Evolutionary conservation across 768 basidiomycete genomes (phyloP).

Genomic region (Cystoderma amianthinum): DNA sequence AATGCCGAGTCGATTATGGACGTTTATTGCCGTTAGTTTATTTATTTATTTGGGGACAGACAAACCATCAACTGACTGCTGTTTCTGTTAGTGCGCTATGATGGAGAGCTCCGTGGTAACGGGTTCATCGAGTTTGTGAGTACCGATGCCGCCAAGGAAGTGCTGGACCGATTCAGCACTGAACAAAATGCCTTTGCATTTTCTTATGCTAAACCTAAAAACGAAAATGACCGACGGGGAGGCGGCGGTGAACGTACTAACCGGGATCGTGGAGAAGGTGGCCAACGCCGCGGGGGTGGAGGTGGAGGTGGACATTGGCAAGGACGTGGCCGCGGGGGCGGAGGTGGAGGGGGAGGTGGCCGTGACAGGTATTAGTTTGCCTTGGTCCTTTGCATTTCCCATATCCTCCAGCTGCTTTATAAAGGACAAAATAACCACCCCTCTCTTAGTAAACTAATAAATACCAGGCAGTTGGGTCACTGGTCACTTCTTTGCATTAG

Average conservation of each 20-base stretch:
- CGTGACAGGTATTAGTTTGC: neutral
- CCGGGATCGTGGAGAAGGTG: too few species aligned
- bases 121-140: conserved; percentile 51
- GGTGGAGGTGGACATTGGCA: conserved; percentile 1
- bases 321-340: conserved; percentile 1
- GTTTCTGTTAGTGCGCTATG: conserved; percentile 23
- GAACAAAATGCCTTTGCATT: too few species aligned
- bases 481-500: too few species aligned
- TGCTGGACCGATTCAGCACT: too few species aligned
- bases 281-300: conserved; percentile 1
- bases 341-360: conserved; percentile 2
- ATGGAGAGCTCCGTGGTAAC: conserved; percentile 14
- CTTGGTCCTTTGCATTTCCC: neutral
- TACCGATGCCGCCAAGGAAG: conserved; percentile 39
- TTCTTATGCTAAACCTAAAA: conserved; percentile 28
- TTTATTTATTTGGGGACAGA: neutral
- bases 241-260: neutral
- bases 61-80: too few species aligned
- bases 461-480: too few species aligned
- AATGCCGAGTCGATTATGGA: conserved; percentile 21
- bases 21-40: conserved; percentile 21
- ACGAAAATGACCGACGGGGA: neutral
- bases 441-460: too few species aligned
- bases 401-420: neutral
- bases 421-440: too few species aligned